phyloP scores from a whole-genome alignment of 2,329 filamentous ascomycete species.

The Colletotrichum eremochloae region DNA sequence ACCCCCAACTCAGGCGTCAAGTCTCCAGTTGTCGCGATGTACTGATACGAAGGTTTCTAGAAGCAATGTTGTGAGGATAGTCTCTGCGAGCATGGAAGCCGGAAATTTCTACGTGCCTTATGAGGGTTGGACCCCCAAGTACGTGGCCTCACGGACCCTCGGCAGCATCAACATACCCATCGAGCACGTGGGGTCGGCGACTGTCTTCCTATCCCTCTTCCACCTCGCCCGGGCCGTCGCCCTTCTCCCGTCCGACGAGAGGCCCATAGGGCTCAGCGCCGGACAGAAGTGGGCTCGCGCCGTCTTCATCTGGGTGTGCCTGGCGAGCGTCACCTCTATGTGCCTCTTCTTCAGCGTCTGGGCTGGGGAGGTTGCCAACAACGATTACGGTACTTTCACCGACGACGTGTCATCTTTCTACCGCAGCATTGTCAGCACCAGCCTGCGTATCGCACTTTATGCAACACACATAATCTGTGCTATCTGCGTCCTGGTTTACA shows the following conservation, averaged over 20 bases:
- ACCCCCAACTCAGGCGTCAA: neutral
- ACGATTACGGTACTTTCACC: neutral
- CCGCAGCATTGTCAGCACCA: too few relatives aligned
- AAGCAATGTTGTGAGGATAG: neutral
- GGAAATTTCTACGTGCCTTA: neutral
- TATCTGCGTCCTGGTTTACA: constrained; percentile 26
- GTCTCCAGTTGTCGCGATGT: constrained; percentile 23
- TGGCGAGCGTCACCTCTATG: constrained; percentile 13
- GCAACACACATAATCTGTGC: constrained; percentile 1
- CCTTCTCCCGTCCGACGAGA: constrained; percentile 5
- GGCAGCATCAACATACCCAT: neutral
- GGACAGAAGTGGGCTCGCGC: constrained; percentile 1
- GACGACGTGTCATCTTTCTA: neutral
- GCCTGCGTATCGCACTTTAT: neutral
- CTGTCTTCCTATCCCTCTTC: constrained; percentile 38
- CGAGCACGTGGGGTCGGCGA: constrained; percentile 5
- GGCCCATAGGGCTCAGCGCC: neutral
- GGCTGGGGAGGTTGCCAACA: neutral
- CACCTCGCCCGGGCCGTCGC: constrained; percentile 35
- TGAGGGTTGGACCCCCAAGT: accelerated
- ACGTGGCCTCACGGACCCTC: neutral
- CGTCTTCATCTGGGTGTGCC: constrained; percentile 21
- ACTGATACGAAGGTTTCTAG: constrained; percentile 1
- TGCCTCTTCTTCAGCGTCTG: constrained; percentile 25
- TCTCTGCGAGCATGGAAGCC: too few relatives aligned